Evolutionary conservation across 495 filamentous ascomycete species (phyloP).

Genomic region (Lentithecium fluviatile): DNA sequence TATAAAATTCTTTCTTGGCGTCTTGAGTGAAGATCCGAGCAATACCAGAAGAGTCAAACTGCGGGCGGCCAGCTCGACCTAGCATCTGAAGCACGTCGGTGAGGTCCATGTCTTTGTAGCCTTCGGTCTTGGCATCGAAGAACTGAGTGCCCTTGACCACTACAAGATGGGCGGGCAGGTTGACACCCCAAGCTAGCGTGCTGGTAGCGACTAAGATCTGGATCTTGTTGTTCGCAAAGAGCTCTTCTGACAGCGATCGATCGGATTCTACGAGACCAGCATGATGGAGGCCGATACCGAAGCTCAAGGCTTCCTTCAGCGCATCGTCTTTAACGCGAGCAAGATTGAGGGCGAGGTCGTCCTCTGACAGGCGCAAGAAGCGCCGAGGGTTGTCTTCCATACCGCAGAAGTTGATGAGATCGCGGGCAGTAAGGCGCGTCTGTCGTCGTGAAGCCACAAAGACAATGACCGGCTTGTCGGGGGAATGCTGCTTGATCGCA

Average conservation of each 20-base stretch:
- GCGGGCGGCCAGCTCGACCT: constrained; percentile 89
- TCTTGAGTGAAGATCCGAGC: constrained; percentile 97
- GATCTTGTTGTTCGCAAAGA: constrained; percentile 97
- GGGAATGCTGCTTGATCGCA: constrained; percentile 92
- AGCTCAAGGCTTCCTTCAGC: constrained; percentile 84
- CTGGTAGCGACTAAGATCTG: constrained; percentile 96
- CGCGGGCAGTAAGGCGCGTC: constrained; percentile 90
- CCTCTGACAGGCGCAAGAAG: constrained; percentile 90
- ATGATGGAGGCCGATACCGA: constrained; percentile 96
- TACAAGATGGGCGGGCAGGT: constrained; percentile 93
- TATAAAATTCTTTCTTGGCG: constrained; percentile 99
- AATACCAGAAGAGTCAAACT: constrained; percentile 94
- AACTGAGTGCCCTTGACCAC: constrained; percentile 98
- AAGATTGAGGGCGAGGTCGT: constrained; percentile 83
- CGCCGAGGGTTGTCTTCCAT: constrained; percentile 97
- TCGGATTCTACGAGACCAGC: constrained; percentile 95
- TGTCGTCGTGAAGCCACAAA: constrained; percentile 96
- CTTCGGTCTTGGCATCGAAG: constrained; percentile 97
- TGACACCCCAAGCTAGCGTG: constrained; percentile 97
- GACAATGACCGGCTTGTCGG: constrained; percentile 95
- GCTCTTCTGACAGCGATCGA: constrained; percentile 82
- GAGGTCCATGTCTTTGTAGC: constrained; percentile 98
- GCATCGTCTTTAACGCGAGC: constrained; percentile 87
- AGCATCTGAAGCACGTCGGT: constrained; percentile 99
- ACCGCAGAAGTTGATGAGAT: constrained; percentile 94